Conservation (phyloP, 768 basidiomycete genomes). For the Austroboletus festivus region DNA sequence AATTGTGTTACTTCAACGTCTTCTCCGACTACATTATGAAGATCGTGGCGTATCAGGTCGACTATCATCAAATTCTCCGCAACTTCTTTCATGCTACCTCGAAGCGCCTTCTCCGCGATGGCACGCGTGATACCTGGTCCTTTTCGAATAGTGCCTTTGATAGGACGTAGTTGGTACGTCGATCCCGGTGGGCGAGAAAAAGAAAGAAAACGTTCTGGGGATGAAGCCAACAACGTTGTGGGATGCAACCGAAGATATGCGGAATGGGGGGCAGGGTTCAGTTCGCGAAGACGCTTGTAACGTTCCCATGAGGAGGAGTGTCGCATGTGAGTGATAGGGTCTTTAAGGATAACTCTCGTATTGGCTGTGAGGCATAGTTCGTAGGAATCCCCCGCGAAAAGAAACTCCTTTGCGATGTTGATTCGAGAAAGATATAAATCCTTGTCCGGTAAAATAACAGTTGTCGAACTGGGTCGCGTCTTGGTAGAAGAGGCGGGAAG, state of each 20-base stretch:
- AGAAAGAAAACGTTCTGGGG: slow-evolving; percentile 89
- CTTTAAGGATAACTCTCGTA: slow-evolving; percentile 53
- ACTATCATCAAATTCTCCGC: slow-evolving; percentile 99
- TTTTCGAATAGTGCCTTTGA: slow-evolving; percentile 89
- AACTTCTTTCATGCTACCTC: slow-evolving; percentile 79
- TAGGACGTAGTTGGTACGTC: slow-evolving; percentile 82
- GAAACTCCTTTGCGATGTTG: slow-evolving; percentile 62
- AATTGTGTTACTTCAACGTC: slow-evolving; percentile 81
- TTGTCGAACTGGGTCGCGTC: slow-evolving; percentile 21
- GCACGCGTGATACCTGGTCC: slow-evolving; percentile 59
- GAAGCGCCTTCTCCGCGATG: slow-evolving; percentile 60
- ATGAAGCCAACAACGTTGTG: slow-evolving; percentile 77
- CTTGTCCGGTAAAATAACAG: slow-evolving; percentile 55
- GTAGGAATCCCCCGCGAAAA: slow-evolving; percentile 86
- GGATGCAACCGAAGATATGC: slow-evolving; percentile 77
- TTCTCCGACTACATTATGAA: slow-evolving; percentile 80
- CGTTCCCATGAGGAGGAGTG: slow-evolving; percentile 59
- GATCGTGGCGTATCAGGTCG: slow-evolving; percentile 90
- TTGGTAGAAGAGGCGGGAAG: slow-evolving; percentile 24
- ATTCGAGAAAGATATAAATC: slow-evolving; percentile 66
- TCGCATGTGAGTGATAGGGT: slow-evolving; percentile 18
- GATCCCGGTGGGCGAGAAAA: slow-evolving; percentile 64
- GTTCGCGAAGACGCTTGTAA: slow-evolving; percentile 64
- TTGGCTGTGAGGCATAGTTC: slow-evolving; percentile 87
- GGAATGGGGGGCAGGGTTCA: slow-evolving; percentile 88